A percentile compares a stretch with the other conserved stretches of the same genome.
Conservation (phyloP, 169 alveolate genomes). For the Cyclospora cayetanensis region DNA sequence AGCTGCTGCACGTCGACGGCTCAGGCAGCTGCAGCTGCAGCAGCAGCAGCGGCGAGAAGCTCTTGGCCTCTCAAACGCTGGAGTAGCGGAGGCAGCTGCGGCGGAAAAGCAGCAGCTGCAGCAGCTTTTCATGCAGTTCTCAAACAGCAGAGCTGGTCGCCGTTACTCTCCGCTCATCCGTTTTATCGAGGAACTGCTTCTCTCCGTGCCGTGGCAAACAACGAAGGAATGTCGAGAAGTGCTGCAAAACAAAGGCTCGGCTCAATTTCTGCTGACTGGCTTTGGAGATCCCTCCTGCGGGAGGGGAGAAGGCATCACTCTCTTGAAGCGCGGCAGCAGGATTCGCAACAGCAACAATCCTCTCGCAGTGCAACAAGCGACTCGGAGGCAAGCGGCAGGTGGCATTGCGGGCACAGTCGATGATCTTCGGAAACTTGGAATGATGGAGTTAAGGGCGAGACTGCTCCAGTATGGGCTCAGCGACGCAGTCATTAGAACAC, state of each 20-base stretch:
- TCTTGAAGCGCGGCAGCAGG: conserved; percentile 73
- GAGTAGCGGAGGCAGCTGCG: conserved; percentile 42
- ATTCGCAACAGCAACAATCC: conserved; percentile 53
- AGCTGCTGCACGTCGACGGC: conserved; percentile 27
- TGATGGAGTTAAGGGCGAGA: conserved; percentile 86
- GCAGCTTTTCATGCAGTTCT: conserved; percentile 23
- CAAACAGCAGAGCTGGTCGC: conserved; percentile 52
- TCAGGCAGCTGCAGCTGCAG: conserved; percentile 59
- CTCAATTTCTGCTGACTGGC: conserved; percentile 86
- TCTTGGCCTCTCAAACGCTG: conserved; percentile 24
- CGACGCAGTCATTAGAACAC: conserved; percentile 84
- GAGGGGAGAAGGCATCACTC: conserved; percentile 87
- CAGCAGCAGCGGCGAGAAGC: conserved; percentile 59
- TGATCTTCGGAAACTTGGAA: conserved; percentile 87
- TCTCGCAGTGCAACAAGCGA: conserved; percentile 53
- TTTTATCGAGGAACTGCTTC: conserved; percentile 85
- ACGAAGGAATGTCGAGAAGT: conserved; percentile 86
- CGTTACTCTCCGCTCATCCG: conserved; percentile 72
- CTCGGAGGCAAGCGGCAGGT: conserved; percentile 73
- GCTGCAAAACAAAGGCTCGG: conserved; percentile 82
- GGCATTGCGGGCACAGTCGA: conserved; percentile 80
- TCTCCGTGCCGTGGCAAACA: conserved; percentile 87
- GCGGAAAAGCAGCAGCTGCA: conserved; percentile 58
- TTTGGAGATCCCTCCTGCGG: conserved; percentile 91
- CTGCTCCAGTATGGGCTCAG: conserved; percentile 84